Evolutionary conservation across 495 filamentous ascomycete species (phyloP), one percentile per base, ranked within the genome.

Genomic region (Monascus purpureus): DNA sequence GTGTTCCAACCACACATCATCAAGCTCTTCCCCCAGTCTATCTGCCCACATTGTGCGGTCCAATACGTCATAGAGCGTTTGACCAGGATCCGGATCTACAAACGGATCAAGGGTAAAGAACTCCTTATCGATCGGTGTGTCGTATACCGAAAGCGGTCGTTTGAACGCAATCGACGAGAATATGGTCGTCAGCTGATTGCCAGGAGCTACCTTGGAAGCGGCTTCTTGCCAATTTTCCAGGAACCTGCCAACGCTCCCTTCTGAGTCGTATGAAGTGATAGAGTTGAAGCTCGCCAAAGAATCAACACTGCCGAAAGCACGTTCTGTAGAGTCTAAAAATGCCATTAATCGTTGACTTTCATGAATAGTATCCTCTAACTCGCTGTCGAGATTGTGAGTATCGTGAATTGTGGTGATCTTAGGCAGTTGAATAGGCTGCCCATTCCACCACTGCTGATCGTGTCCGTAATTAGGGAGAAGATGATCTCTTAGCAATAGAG

Each of bases 401-500:
- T 61, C 61, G 24, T 63, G 42, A n/a, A 67, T 43, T 11, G 70
- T 63, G n/a, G 75, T 63, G 12, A 74, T 63, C 20, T 68, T 70
- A 8, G 73, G 65, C 2, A 61, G 53, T 20, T 67, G 57, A 19
- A 88, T 80, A 0, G 61, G 38, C 7, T 68, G 63, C 4, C 86
- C 87, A 42, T 74, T 76, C 87, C 87, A 95, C 87, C 87, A 95
- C 14, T 88, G 73, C 6, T 67, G 50, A 37, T 80, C 65, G 34
- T 69, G 56, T 1, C 78, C 80, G 40, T 90, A 92, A 32, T 76
- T 68, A 3, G 59, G 54, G 8, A 74, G 59, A 18, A 53, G 34
- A 22, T 58, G 44, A 39, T 61, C 48, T 23, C 65, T 52, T 13
- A 67, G 59, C 9, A 94, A 60, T 18, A 95, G 63, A 6, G 75